Evolutionary conservation across 495 filamentous ascomycete genomes (phyloP).

Genomic region (Annulohypoxylon stygium): DNA sequence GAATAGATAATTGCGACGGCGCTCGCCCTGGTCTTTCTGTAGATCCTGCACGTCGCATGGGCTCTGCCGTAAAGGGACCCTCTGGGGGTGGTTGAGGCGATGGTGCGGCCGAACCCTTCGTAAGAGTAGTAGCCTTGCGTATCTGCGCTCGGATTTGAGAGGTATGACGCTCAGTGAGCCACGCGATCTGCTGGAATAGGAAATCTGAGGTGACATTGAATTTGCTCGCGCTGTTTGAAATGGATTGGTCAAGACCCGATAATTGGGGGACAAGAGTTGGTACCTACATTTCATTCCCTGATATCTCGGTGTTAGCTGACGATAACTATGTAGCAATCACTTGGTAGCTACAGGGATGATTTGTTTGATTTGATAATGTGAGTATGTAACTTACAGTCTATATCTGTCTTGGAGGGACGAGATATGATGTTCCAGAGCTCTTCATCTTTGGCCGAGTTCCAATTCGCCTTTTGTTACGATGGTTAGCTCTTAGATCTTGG

Average conservation of each 20-base stretch:
- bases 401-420: slow-evolving; percentile 77
- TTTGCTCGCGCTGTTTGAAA: slow-evolving; percentile 54
- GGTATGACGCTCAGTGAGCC: slow-evolving; percentile 92
- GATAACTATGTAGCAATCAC: slow-evolving; percentile 49
- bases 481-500: slow-evolving; percentile 9
- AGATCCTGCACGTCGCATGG: slow-evolving; percentile 70
- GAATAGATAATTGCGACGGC: slow-evolving; percentile 72
- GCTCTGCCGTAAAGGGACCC: slow-evolving; percentile 59
- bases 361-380: slow-evolving; percentile 1
- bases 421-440: slow-evolving; percentile 92
- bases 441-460: slow-evolving; percentile 83
- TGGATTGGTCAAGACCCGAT: slow-evolving; percentile 44
- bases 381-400: slow-evolving; percentile 76
- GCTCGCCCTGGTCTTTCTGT: slow-evolving; percentile 65
- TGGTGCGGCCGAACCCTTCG: slow-evolving; percentile 63
- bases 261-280: slow-evolving; percentile 11
- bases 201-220: slow-evolving; percentile 84
- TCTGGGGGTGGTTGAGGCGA: slow-evolving; percentile 67
- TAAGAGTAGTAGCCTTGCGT: slow-evolving; percentile 70
- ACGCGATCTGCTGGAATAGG: slow-evolving; percentile 92
- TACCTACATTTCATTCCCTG: slow-evolving; percentile 85
- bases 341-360: slow-evolving; percentile 9
- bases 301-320: slow-evolving; percentile 13
- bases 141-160: slow-evolving; percentile 92
- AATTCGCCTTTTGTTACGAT: slow-evolving; percentile 57